Conservation (phyloP, 768 basidiomycete genomes). For the Kwoniella mangroviensis region DNA sequence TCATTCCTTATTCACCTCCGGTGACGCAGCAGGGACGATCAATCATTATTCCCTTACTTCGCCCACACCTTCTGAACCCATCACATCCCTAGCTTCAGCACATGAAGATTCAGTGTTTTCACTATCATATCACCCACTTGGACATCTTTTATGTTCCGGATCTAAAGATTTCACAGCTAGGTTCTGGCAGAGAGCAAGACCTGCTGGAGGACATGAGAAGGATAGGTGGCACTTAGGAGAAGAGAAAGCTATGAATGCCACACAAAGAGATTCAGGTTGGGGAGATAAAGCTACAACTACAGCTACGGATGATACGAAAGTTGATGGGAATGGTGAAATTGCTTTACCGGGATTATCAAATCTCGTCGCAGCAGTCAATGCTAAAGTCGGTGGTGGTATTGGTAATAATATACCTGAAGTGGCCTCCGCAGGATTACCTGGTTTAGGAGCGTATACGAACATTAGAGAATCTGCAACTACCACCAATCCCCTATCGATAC, state of each 20-base stretch:
- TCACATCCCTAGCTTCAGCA: conserved; percentile 87
- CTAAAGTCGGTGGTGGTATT: conserved; percentile 1
- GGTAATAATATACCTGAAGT: background rate
- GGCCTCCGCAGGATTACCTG: conserved; percentile 34
- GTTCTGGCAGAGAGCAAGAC: conserved; percentile 82
- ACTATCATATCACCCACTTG: conserved; percentile 91
- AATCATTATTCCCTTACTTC: conserved; percentile 88
- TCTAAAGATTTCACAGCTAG: conserved; percentile 99
- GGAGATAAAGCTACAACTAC: background rate
- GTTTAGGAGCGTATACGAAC: conserved; percentile 34
- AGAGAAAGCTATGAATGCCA: conserved; percentile 33
- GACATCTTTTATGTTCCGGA: conserved; percentile 88
- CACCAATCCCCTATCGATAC: background rate
- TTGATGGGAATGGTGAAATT: background rate
- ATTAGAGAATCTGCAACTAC: conserved; percentile 3
- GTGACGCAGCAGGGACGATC: conserved; percentile 91
- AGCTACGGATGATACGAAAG: background rate
- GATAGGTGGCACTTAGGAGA: conserved; percentile 57
- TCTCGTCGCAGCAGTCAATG: conserved; percentile 27
- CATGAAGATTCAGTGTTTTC: conserved; percentile 99
- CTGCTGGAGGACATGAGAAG: conserved; percentile 52
- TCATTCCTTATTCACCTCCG: conserved; percentile 80
- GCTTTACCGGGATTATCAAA: conserved; percentile 30
- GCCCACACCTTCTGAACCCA: conserved; percentile 65
- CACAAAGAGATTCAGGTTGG: conserved; percentile 16